phyloP scores from a whole-genome alignment of 345 rosid species.

The Salix caprea region DNA sequence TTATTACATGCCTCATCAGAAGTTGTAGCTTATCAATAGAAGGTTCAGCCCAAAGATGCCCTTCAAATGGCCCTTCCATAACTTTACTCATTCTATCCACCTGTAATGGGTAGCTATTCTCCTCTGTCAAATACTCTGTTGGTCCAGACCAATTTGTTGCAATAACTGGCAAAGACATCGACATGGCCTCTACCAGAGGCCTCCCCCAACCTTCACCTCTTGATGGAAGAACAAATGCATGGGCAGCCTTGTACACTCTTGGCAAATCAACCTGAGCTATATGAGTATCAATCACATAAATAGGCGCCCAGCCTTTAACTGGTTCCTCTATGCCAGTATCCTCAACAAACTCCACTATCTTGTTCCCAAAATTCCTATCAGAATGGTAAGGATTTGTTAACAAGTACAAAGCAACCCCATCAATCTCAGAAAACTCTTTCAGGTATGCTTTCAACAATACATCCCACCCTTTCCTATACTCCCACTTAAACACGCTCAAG shows the following conservation, averaged over 20 bases:
- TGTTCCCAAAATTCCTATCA: conserved; percentile 55
- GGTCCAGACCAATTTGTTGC: conserved; percentile 89
- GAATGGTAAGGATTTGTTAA: conserved; percentile 78
- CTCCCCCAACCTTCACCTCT: conserved; percentile 95
- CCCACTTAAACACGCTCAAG: conserved; percentile 89
- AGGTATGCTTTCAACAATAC: conserved; percentile 67
- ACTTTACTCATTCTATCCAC: conserved; percentile 61
- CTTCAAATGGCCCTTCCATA: conserved; percentile 67
- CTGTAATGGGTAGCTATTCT: conserved; percentile 63
- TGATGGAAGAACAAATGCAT: conserved; percentile 73
- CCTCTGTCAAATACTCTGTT: conserved; percentile 61
- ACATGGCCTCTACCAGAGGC: conserved; percentile 81
- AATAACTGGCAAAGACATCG: conserved; percentile 80
- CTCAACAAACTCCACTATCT: conserved; percentile 61
- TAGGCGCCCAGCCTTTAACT: conserved; percentile 43
- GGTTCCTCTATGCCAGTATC: conserved; percentile 38
- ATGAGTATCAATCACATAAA: conserved; percentile 59
- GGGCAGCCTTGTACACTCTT: conserved; percentile 61
- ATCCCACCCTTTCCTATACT: conserved; percentile 90
- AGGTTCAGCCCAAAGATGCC: conserved; percentile 82
- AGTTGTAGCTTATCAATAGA: conserved; percentile 49
- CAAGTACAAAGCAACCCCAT: conserved; percentile 56
- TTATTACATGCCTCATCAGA: conserved; percentile 59
- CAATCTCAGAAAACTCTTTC: conserved; percentile 51
- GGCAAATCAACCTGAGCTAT: conserved; percentile 74